Evolutionary conservation across 768 basidiomycete genomes (phyloP).

Genomic region (Suillus brevipes): DNA sequence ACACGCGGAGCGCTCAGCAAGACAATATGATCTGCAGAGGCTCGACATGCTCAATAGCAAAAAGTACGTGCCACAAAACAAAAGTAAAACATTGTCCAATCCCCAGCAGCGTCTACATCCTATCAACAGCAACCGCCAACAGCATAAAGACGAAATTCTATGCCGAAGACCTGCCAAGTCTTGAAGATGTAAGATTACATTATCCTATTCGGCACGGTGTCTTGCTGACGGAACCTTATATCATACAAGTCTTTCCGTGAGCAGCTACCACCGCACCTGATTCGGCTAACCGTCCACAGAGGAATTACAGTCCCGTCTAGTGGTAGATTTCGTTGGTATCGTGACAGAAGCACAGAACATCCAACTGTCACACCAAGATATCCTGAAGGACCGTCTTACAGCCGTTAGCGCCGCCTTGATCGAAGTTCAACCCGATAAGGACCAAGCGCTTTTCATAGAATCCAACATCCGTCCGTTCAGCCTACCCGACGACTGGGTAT

Average conservation of each 20-base stretch:
- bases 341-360: slow-evolving; percentile 60
- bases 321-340: slow-evolving; percentile 53
- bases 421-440: slow-evolving; percentile 54
- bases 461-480: slow-evolving; percentile 68
- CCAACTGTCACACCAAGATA: slow-evolving; percentile 58
- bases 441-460: slow-evolving; percentile 72
- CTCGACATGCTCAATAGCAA: slow-evolving; percentile 80
- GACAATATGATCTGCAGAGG: slow-evolving; percentile 74
- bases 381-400: slow-evolving; percentile 50
- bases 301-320: slow-evolving; percentile 64
- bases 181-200: slow-evolving; percentile 60
- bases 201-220: slow-evolving; percentile 11
- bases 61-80: slow-evolving; percentile 49
- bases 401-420: slow-evolving; percentile 49
- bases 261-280: slow-evolving; percentile 8
- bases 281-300: slow-evolving; percentile 41
- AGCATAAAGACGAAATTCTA: slow-evolving; percentile 70
- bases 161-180: slow-evolving; percentile 59
- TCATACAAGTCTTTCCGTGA: slow-evolving; percentile 66
- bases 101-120: slow-evolving; percentile 46
- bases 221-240: slow-evolving; percentile 8
- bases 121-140: slow-evolving; percentile 72
- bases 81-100: slow-evolving; percentile 3
- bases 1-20: slow-evolving; percentile 71
- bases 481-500: slow-evolving; percentile 65